Percentiles rank a stretch among this genome's conserved stretches.
Evolutionary conservation across 805 yeast species (phyloP).

Genomic region (Monosporozyma solicola): DNA sequence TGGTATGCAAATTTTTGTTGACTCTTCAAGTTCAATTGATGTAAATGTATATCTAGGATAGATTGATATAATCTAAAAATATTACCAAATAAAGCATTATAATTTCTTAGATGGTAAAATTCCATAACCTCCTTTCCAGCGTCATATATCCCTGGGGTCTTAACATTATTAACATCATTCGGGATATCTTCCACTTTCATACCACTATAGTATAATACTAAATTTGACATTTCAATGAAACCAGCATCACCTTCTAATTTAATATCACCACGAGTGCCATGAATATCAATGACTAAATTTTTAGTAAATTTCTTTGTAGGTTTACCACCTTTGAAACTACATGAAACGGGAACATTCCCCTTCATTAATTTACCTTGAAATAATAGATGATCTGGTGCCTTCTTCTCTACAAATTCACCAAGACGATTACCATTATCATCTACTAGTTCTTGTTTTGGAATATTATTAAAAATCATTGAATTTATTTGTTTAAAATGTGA

Average conservation of each 20-base stretch:
- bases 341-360: conserved; percentile 17
- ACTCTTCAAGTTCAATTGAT: background rate
- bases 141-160: conserved; percentile 1
- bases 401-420: conserved; percentile 8
- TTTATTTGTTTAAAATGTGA: conserved; percentile 12
- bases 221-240: conserved; percentile 15
- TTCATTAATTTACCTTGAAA: conserved; percentile 13
- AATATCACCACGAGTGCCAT: conserved; percentile 19
- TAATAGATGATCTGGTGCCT: conserved; percentile 17
- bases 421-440: conserved; percentile 12
- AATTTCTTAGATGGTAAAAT: conserved; percentile 16
- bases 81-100: conserved; percentile 17
- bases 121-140: conserved; percentile 14
- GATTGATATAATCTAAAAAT: conserved; percentile 15
- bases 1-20: conserved; percentile 7
- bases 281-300: conserved; percentile 17
- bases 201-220: conserved; percentile 17
- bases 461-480: conserved; percentile 16
- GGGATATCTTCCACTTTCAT: conserved; percentile 3
- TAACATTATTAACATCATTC: background rate
- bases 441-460: conserved; percentile 10
- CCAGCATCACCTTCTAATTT: conserved; percentile 21
- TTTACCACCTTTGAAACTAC: conserved; percentile 18
- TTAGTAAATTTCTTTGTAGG: conserved; percentile 17
- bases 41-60: conserved; percentile 11